Conservation (phyloP, 257 asterid species). For the Solanum rostratum region DNA sequence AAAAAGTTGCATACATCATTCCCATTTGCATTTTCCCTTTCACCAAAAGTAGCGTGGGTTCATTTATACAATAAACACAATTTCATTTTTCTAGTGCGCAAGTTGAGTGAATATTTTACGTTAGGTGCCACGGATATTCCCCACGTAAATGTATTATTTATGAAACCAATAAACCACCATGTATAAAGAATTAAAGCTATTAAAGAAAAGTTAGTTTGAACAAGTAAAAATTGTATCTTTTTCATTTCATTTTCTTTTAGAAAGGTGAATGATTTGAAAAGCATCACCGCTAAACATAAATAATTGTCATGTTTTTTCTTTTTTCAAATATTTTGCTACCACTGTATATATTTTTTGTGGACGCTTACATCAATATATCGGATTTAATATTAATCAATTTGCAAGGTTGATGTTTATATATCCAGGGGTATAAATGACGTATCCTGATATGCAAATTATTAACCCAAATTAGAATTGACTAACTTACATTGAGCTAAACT, state of each 20-base stretch:
- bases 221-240: neutral
- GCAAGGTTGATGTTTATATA: neutral
- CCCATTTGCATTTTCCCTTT: slow-evolving; percentile 13
- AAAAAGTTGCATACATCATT: slow-evolving; percentile 7
- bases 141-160: neutral
- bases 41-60: neutral
- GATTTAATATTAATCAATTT: neutral
- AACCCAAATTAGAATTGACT: neutral
- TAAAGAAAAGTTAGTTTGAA: neutral
- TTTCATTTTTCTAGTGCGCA: slow-evolving; percentile 15
- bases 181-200: neutral
- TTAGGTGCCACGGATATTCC: slow-evolving; percentile 31
- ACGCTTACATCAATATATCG: neutral
- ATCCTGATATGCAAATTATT: neutral
- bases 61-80: neutral
- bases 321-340: neutral
- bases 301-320: neutral
- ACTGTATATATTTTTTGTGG: neutral
- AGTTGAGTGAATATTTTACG: slow-evolving; percentile 1
- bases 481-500: neutral
- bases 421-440: neutral
- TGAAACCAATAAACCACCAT: neutral
- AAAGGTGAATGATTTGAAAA: neutral
- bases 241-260: neutral
- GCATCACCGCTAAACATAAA: neutral